Percentiles rank a stretch among this genome's conserved stretches.
Conservation (phyloP, 2,329 filamentous ascomycete species). For the Cadophora malorum region DNA sequence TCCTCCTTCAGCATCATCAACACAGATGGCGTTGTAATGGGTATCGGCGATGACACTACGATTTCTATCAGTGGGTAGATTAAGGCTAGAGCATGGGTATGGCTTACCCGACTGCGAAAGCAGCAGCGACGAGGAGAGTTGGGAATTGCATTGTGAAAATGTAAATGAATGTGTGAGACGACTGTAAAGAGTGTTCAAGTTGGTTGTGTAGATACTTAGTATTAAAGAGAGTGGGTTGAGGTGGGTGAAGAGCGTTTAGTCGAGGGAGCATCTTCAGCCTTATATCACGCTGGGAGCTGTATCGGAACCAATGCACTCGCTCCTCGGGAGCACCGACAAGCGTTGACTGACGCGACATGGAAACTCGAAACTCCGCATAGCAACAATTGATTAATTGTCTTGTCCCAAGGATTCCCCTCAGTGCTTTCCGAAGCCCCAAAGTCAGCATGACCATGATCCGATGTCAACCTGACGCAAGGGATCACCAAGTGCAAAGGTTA, state of each 20-base stretch:
- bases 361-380: slow-evolving; percentile 11
- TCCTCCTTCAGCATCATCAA: slow-evolving; percentile 17
- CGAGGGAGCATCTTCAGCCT: background rate
- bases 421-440: background rate
- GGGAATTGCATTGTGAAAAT: slow-evolving; percentile 30
- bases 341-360: background rate
- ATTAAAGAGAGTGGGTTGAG: slow-evolving; percentile 6
- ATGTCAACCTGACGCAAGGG: background rate
- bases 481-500: background rate
- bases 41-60: slow-evolving; percentile 36
- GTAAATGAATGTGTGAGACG: slow-evolving; percentile 11
- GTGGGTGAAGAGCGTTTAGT: background rate
- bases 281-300: background rate
- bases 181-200: background rate
- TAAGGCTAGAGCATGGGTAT: too few species aligned
- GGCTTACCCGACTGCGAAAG: slow-evolving; percentile 22
- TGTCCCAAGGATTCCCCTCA: background rate
- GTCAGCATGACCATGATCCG: background rate
- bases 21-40: slow-evolving; percentile 34
- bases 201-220: background rate
- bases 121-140: slow-evolving; percentile 20
- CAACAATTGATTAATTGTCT: slow-evolving; percentile 10
- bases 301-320: background rate
- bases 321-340: background rate
- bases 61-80: too few species aligned